Conservation (phyloP, 2,329 filamentous ascomycete genomes). For the Cercospora sp. region DNA sequence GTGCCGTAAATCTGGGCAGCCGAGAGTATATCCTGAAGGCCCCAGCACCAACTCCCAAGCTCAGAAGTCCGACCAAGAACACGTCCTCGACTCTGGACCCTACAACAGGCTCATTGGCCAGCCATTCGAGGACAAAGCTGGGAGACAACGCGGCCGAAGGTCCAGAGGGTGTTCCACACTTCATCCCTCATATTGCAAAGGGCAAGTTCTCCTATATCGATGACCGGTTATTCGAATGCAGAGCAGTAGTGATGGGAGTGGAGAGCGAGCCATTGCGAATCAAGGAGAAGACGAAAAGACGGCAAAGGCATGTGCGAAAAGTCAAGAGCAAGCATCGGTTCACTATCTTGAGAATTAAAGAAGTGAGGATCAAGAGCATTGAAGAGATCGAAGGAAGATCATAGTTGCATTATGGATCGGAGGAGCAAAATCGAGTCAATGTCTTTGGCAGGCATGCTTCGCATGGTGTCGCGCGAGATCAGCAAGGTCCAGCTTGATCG, state of each 20-base stretch:
- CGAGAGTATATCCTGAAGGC: constrained; percentile 84
- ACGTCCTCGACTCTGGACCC: constrained; percentile 31
- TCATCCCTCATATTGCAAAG: constrained; percentile 44
- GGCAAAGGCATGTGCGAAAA: constrained; percentile 65
- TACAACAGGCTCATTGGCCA: constrained; percentile 31
- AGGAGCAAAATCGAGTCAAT: background rate
- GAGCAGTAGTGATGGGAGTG: constrained; percentile 78
- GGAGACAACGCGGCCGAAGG: constrained; percentile 21
- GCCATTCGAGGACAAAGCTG: constrained; percentile 31
- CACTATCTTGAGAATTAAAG: constrained; percentile 81
- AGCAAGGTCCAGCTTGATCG: background rate
- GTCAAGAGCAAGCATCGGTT: constrained; percentile 89
- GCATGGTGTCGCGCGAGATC: background rate
- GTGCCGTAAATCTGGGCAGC: constrained; percentile 77
- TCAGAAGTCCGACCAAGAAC: constrained; percentile 33
- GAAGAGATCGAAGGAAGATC: constrained; percentile 51
- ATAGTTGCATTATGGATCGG: background rate
- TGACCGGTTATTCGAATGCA: constrained; percentile 78
- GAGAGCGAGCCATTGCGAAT: constrained; percentile 67
- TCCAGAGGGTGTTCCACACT: constrained; percentile 31
- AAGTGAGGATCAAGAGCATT: constrained; percentile 66
- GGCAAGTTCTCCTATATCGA: constrained; percentile 63
- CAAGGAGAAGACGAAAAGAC: constrained; percentile 63
- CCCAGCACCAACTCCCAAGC: constrained; percentile 56
- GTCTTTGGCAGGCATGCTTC: background rate